Evolutionary conservation across 129 eudicot genomes (phyloP).

Genomic region (Cynara cardunculus): DNA sequence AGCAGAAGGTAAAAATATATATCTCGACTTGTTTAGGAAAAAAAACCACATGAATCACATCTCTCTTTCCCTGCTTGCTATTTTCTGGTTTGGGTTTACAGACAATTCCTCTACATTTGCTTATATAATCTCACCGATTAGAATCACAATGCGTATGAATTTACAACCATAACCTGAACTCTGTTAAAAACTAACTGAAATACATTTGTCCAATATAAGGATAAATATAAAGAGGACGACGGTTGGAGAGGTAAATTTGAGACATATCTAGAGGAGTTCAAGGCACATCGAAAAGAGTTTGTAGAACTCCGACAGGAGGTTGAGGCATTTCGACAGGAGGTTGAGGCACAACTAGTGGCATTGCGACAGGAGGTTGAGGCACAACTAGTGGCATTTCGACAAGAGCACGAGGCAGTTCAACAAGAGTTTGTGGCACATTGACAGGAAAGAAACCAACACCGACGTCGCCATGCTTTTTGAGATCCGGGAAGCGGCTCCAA

Average conservation of each 20-base stretch:
- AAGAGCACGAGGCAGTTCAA: neutral
- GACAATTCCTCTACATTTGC: neutral
- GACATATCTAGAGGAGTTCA: neutral
- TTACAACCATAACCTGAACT: neutral
- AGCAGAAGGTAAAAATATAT: slow-evolving; percentile 28
- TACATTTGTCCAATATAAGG: neutral
- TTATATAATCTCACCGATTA: neutral
- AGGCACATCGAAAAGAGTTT: neutral
- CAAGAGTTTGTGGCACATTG: neutral
- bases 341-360: neutral
- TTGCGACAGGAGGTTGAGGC: neutral
- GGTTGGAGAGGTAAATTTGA: neutral
- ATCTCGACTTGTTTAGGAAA: neutral
- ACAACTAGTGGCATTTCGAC: neutral
- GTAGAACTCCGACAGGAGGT: neutral
- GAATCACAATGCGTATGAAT: neutral
- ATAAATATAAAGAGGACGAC: neutral
- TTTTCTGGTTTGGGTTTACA: neutral
- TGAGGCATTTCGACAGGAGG: neutral
- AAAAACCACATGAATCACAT: too few species aligned
- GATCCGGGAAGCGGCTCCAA: neutral
- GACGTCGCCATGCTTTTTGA: neutral
- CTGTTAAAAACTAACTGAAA: neutral
- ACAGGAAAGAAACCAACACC: neutral
- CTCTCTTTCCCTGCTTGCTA: too few species aligned